Conservation (phyloP, 495 filamentous ascomycete species). For the Xylaria sp. region DNA sequence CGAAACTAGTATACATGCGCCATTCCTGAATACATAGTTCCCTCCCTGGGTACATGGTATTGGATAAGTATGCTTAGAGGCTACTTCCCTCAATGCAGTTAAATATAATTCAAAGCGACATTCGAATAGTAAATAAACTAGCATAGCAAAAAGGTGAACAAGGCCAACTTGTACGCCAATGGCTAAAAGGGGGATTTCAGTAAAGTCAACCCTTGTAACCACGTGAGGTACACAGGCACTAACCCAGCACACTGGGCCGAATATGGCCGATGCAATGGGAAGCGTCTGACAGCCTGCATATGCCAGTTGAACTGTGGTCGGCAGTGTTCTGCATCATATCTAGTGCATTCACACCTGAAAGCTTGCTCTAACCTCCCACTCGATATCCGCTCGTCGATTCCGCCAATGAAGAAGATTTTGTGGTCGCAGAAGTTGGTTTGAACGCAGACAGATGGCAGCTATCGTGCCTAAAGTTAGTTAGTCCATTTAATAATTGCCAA, state of each 20-base stretch:
- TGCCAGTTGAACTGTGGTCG: neutral
- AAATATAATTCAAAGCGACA: too few relatives aligned
- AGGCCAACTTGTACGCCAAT: neutral
- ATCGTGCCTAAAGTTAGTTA: too few relatives aligned
- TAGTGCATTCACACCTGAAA: neutral
- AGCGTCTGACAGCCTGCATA: conserved; percentile 13
- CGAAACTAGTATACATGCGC: too few relatives aligned
- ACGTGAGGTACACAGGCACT: conserved; percentile 2
- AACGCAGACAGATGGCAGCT: neutral
- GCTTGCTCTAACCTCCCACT: neutral
- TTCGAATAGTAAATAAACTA: too few relatives aligned
- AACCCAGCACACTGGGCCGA: neutral
- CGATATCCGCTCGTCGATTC: neutral
- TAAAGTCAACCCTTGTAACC: conserved; percentile 9
- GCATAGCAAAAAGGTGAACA: neutral
- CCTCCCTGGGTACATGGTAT: too few relatives aligned
- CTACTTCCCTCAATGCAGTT: neutral
- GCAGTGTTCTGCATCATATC: neutral
- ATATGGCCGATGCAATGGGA: neutral
- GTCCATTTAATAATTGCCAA: neutral
- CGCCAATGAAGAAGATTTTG: neutral
- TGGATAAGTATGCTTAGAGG: neutral
- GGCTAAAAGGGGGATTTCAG: neutral
- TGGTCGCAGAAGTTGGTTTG: neutral
- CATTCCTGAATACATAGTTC: too few relatives aligned